These are phyloP conservation scores for Myriosclerotinia scirpicola DNA, from an alignment of 2,329 filamentous ascomycete species.

Conservation along the genomic window DNA sequence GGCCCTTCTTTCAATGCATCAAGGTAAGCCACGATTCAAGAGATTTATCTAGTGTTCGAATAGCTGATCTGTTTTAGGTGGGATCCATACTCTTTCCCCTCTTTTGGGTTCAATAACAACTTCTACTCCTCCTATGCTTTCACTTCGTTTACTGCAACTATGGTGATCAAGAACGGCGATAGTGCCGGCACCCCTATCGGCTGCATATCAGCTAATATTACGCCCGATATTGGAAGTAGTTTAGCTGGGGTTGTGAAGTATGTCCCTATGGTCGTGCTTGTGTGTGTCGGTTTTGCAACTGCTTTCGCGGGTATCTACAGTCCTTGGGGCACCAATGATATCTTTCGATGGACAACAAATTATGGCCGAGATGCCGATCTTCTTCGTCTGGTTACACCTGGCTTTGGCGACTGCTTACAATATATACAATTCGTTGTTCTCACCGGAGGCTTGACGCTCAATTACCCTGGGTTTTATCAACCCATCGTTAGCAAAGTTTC, in stretches of 20 bases:
- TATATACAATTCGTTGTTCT: conserved; percentile 93
- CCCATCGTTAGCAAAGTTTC: conserved; percentile 82
- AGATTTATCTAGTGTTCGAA: background rate
- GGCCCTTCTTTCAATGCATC: conserved; percentile 67
- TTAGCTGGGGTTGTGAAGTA: conserved; percentile 71
- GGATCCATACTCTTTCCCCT: conserved; percentile 56
- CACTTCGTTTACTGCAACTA: conserved; percentile 71
- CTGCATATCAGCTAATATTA: conserved; percentile 80
- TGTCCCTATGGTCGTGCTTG: conserved; percentile 73
- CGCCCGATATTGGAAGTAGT: conserved; percentile 72
- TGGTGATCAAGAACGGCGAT: conserved; percentile 77
- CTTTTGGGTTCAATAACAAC: conserved; percentile 71
- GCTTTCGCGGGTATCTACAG: conserved; percentile 83
- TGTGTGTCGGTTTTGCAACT: conserved; percentile 79
- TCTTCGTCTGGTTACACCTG: conserved; percentile 87
- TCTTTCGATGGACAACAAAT: conserved; percentile 97
- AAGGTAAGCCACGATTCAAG: conserved; percentile 42
- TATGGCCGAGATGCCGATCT: conserved; percentile 93
- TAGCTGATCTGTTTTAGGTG: conserved; percentile 36
- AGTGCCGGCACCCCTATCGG: conserved; percentile 61
- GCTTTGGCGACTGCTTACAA: conserved; percentile 94
- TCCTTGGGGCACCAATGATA: conserved; percentile 87
- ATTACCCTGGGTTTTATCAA: conserved; percentile 93
- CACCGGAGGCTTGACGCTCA: conserved; percentile 81
- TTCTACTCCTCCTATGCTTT: conserved; percentile 85